A percentile compares a stretch with the other conserved stretches of the same genome.
phyloP scores from a whole-genome alignment of 2,329 filamentous ascomycete genomes.

The Monosporascus ibericus region DNA sequence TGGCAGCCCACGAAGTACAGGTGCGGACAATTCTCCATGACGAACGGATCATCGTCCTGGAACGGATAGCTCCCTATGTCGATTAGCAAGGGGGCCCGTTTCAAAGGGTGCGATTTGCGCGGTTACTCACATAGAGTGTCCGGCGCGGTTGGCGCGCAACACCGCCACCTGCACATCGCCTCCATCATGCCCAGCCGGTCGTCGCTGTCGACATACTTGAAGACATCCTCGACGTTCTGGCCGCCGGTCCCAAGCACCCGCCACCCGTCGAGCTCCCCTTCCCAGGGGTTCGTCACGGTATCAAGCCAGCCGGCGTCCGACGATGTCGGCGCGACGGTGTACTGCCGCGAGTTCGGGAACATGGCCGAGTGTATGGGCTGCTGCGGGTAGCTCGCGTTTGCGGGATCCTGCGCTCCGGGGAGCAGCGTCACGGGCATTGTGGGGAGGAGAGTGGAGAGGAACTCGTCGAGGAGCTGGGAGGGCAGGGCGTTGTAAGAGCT shows the following conservation, averaged over 20 bases:
- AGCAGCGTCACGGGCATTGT: conserved; percentile 84
- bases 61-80: conserved; percentile 84
- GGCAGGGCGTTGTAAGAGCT: conserved; percentile 82
- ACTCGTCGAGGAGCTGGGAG: conserved; percentile 75
- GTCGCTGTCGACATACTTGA: conserved; percentile 79
- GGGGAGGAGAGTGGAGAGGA: conserved; percentile 74
- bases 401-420: conserved; percentile 77
- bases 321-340: conserved; percentile 44
- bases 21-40: conserved; percentile 79
- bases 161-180: conserved; percentile 86
- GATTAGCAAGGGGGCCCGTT: background rate
- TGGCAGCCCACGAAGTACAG: conserved; percentile 88
- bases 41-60: conserved; percentile 87
- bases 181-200: conserved; percentile 87
- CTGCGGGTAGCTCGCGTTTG: conserved; percentile 84
- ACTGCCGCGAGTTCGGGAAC: conserved; percentile 71
- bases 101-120: background rate
- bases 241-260: conserved; percentile 79
- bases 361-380: conserved; percentile 90
- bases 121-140: conserved; percentile 78
- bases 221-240: conserved; percentile 89
- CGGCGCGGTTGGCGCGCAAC: conserved; percentile 85
- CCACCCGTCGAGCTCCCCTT: conserved; percentile 86
- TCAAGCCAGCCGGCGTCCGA: conserved; percentile 70
- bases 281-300: conserved; percentile 86